These are phyloP conservation scores for Exophiala dermatitidis DNA, from an alignment of 2,329 filamentous ascomycete species.

Conservation along the genomic window DNA sequence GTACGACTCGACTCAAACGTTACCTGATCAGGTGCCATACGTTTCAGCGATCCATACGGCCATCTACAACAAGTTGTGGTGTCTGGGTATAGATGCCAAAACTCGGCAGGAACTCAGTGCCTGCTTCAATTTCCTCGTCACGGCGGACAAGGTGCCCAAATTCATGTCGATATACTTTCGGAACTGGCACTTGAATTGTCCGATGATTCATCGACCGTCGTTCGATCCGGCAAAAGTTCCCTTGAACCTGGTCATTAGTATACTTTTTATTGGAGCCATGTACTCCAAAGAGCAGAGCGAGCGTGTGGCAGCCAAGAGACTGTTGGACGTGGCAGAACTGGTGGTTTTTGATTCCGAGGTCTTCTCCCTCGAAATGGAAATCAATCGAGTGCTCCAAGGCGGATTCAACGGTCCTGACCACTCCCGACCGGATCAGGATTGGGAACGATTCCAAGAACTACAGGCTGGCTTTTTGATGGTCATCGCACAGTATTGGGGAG, in stretches of 20 bases:
- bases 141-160: conserved; percentile 36
- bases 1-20: conserved; percentile 3
- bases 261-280: conserved; percentile 42
- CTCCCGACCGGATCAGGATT: conserved; percentile 28
- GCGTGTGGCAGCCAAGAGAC: conserved; percentile 33
- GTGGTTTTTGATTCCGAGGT: conserved; percentile 39
- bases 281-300: conserved; percentile 39
- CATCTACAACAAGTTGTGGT: conserved; percentile 36
- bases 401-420: conserved; percentile 2
- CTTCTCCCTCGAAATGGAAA: conserved; percentile 37
- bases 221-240: conserved; percentile 37
- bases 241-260: conserved; percentile 35
- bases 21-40: conserved; percentile 26
- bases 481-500: conserved; percentile 39
- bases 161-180: conserved; percentile 40
- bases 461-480: conserved; percentile 40
- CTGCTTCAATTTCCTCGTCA: conserved; percentile 37
- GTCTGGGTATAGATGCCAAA: conserved; percentile 34
- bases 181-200: conserved; percentile 41
- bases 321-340: conserved; percentile 40
- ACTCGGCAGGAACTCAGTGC: conserved; percentile 36
- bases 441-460: conserved; percentile 36
- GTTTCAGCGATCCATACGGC: conserved; percentile 36
- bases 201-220: conserved; percentile 38
- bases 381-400: conserved; percentile 32